phyloP scores from a whole-genome alignment of 345 rosid genomes.

The Eutrema yunnanense region DNA sequence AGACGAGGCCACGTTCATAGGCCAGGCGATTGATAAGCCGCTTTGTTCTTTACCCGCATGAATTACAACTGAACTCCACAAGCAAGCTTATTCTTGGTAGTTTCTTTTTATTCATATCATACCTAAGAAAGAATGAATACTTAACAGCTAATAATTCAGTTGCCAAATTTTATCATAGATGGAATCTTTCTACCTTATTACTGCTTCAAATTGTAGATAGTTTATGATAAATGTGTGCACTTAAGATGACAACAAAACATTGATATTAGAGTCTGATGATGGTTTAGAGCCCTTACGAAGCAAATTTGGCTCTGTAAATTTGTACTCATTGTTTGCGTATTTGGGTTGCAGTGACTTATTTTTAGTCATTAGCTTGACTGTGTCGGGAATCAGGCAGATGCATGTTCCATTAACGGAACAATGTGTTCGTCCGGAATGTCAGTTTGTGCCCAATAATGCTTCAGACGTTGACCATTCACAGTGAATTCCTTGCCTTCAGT shows the following conservation, averaged over 20 bases:
- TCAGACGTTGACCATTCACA: no score
- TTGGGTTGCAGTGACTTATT: conserved; percentile 61
- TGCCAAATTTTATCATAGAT: conserved; percentile 6
- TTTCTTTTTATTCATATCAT: background rate
- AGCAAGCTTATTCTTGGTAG: conserved; percentile 79
- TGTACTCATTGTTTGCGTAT: conserved; percentile 11
- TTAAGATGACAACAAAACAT: background rate
- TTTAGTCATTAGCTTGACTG: no score
- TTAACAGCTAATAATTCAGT: background rate
- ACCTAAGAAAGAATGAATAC: no score
- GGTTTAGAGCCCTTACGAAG: background rate
- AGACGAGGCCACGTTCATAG: conserved; percentile 77
- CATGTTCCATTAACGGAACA: no score
- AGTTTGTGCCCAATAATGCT: no score
- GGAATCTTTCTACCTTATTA: background rate
- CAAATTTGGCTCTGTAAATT: background rate
- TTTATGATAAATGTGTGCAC: background rate
- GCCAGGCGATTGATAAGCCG: conserved; percentile 80
- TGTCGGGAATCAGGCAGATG: no score
- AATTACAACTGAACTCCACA: conserved; percentile 68
- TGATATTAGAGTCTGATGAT: background rate
- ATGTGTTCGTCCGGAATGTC: no score
- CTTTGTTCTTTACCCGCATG: conserved; percentile 72
- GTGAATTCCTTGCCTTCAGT: no score
- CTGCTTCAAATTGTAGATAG: background rate